Evolutionary conservation across 768 basidiomycete species (phyloP).

Genomic region (Trametes gibbosa): DNA sequence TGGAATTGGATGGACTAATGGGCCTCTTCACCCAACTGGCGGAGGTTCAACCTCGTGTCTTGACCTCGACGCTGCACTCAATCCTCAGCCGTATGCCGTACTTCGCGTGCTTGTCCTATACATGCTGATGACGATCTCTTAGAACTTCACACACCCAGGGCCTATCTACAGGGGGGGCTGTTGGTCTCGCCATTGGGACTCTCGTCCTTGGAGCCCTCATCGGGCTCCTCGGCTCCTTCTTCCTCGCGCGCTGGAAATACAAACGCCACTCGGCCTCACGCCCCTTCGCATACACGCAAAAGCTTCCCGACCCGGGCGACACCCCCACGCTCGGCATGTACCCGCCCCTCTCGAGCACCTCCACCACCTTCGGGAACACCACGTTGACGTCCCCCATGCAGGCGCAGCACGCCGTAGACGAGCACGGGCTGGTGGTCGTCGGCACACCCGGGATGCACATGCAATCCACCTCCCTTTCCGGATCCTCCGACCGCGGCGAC

Average conservation of each 20-base stretch:
- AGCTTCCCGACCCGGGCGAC: conserved; percentile 18
- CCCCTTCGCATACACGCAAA: background rate
- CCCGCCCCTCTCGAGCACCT: background rate
- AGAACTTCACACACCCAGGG: background rate
- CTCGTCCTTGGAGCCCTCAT: conserved; percentile 22
- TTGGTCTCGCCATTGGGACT: conserved; percentile 26
- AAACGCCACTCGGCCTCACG: background rate
- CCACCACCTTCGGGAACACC: background rate
- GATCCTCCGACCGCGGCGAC: background rate
- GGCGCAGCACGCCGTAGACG: background rate
- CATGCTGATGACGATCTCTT: background rate
- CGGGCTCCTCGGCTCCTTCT: conserved; percentile 14
- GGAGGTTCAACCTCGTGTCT: conserved; percentile 42
- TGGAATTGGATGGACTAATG: conserved; percentile 53
- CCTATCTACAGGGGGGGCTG: conserved; percentile 22
- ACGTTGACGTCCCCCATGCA: background rate
- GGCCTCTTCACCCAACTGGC: conserved; percentile 55
- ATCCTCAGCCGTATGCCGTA: background rate
- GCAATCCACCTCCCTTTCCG: background rate
- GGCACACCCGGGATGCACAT: background rate
- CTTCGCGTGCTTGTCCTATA: too few species aligned
- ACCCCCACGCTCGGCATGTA: conserved; percentile 15
- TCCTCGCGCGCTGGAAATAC: conserved; percentile 7
- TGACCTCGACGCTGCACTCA: conserved; percentile 7
- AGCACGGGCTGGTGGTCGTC: background rate